Conservation (phyloP, 129 eudicot species). For the Glebionis coronaria region DNA sequence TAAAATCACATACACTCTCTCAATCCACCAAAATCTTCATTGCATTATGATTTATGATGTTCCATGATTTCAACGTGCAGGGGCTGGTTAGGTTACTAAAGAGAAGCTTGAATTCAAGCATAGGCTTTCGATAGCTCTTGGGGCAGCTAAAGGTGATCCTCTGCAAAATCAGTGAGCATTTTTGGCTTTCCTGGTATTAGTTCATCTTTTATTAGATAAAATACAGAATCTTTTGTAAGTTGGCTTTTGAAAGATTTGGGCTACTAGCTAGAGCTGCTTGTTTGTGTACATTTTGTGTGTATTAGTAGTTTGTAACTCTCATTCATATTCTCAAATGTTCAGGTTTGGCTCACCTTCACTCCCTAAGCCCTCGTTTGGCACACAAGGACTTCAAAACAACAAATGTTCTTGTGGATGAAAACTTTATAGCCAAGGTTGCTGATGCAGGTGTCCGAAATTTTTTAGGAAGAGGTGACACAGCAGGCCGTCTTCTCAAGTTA, state of each 20-base stretch:
- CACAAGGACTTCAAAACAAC: constrained; percentile 96
- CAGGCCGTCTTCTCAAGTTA: constrained; percentile 73
- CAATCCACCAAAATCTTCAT: not conserved
- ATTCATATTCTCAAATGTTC: constrained; percentile 26
- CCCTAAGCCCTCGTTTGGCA: constrained; percentile 87
- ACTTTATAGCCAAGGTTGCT: constrained; percentile 89
- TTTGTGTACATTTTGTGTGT: not conserved
- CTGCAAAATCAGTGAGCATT: constrained; percentile 99
- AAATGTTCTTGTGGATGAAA: constrained; percentile 89
- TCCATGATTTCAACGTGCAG: constrained; percentile 40
- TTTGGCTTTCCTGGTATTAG: constrained; percentile 84
- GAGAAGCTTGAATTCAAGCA: constrained; percentile 98
- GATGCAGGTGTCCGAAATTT: constrained; percentile 94
- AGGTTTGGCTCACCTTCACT: constrained; percentile 88
- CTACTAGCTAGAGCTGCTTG: not conserved
- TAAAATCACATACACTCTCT: no score
- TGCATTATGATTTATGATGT: not conserved
- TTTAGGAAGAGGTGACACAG: constrained; percentile 63
- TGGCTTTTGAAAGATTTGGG: constrained; percentile 7
- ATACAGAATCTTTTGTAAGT: constrained; percentile 27
- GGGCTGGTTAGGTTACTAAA: constrained; percentile 66
- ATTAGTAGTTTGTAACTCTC: constrained; percentile 7
- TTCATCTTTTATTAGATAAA: constrained; percentile 44
- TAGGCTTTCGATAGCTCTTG: constrained; percentile 85
- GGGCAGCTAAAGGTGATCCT: constrained; percentile 99